A percentile compares a stretch with the other conserved stretches of the same genome.
phyloP scores from a whole-genome alignment of 306 rosid genomes.

The Benincasa hispida region DNA sequence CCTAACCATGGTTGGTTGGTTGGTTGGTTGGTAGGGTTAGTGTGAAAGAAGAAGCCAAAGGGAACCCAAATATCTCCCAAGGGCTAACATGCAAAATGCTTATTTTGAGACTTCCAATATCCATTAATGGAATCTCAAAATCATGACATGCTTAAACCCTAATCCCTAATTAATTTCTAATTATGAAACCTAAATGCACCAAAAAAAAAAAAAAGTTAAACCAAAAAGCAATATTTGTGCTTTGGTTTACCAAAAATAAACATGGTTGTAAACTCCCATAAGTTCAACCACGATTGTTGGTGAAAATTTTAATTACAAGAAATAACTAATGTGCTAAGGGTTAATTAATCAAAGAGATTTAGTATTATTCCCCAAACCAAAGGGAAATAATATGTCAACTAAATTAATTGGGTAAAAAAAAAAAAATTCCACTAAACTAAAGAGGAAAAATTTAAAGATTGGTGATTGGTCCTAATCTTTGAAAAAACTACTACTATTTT shows the following conservation, averaged over 20 bases:
- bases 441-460: neutral
- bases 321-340: slow-evolving; percentile 39
- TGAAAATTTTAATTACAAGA: slow-evolving; percentile 32
- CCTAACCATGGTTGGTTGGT: slow-evolving; percentile 97
- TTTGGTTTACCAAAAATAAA: slow-evolving; percentile 29
- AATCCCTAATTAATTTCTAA: neutral
- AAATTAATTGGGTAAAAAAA: neutral
- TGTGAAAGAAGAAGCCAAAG: slow-evolving; percentile 53
- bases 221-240: slow-evolving; percentile 24
- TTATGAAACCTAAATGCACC: slow-evolving; percentile 1
- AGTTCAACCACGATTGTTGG: slow-evolving; percentile 51
- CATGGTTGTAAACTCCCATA: slow-evolving; percentile 61
- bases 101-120: slow-evolving; percentile 51
- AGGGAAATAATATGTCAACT: neutral
- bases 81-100: slow-evolving; percentile 60
- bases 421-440: neutral
- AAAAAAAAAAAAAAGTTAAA: slow-evolving; percentile 17
- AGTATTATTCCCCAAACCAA: neutral
- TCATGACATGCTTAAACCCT: slow-evolving; percentile 23
- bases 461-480: neutral
- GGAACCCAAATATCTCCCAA: slow-evolving; percentile 90
- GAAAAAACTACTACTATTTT: too few relatives aligned
- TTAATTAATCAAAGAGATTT: neutral
- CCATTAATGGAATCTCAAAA: slow-evolving; percentile 70
- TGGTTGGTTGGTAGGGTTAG: slow-evolving; percentile 45